Evolutionary conservation across 768 basidiomycete species (phyloP).

Genomic region (Mycena metata): DNA sequence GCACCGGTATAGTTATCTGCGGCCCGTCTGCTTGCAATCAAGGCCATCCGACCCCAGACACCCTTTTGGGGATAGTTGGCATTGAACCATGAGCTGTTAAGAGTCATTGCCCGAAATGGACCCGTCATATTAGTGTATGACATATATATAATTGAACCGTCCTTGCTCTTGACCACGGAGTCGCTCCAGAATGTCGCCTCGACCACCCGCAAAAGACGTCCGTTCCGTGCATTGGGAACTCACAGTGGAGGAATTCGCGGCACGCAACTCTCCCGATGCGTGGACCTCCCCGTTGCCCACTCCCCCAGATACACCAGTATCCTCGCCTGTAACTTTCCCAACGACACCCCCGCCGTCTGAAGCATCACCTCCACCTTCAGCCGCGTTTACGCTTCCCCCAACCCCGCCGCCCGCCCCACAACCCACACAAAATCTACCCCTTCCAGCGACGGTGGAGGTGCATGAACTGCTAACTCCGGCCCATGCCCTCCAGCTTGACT

Average conservation of each 20-base stretch:
- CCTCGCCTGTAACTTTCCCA: background rate
- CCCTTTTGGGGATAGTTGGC: too few relatives aligned
- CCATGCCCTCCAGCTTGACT: constrained; percentile 21
- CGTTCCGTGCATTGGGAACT: constrained; percentile 13
- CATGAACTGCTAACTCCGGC: constrained; percentile 9
- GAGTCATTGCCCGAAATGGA: too few relatives aligned
- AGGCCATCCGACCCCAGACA: too few relatives aligned
- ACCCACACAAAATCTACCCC: constrained; percentile 3
- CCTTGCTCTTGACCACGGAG: background rate
- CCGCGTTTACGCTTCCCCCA: background rate
- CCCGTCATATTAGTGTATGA: background rate
- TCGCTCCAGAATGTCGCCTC: constrained; percentile 10
- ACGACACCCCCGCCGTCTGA: background rate
- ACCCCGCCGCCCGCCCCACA: constrained; percentile 4
- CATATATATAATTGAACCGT: background rate
- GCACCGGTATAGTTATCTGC: too few relatives aligned
- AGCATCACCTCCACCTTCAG: too few relatives aligned
- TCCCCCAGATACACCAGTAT: constrained; percentile 1
- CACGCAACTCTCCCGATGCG: constrained; percentile 14
- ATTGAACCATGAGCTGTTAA: too few relatives aligned
- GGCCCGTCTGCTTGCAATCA: too few relatives aligned
- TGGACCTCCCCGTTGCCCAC: constrained; percentile 13
- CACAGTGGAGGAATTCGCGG: constrained; percentile 18
- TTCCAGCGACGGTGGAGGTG: background rate
- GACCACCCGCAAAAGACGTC: constrained; percentile 5